Conservation (phyloP, 257 asterid species). For the Fraxinus cuspidata region DNA sequence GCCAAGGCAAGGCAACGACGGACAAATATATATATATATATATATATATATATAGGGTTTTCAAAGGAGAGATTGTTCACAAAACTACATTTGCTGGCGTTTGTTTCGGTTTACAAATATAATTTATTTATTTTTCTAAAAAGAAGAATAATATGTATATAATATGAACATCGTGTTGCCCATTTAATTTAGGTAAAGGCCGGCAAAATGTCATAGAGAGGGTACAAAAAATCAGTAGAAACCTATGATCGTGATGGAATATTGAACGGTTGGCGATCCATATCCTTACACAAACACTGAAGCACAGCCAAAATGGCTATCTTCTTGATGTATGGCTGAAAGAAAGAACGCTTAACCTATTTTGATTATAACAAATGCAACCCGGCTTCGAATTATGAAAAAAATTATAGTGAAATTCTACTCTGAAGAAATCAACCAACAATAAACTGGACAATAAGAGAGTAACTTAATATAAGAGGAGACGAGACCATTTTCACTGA, state of each 20-base stretch:
- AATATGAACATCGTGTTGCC: background rate
- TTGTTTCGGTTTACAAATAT: background rate
- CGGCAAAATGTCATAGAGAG: too few species aligned
- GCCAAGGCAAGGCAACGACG: background rate
- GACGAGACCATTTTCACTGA: conserved; percentile 23
- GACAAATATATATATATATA: background rate
- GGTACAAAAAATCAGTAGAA: too few species aligned
- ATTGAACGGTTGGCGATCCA: too few species aligned
- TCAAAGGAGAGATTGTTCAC: background rate
- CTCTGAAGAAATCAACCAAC: conserved; percentile 46
- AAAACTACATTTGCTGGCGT: background rate
- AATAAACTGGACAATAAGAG: conserved; percentile 37
- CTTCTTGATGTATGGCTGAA: conserved; percentile 26
- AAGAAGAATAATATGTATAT: background rate
- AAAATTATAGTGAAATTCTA: conserved; percentile 47
- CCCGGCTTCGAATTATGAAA: conserved; percentile 35
- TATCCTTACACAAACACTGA: too few species aligned
- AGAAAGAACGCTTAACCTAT: conserved; percentile 22
- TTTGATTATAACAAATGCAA: conserved; percentile 37
- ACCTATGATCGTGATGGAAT: too few species aligned
- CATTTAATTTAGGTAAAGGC: too few species aligned
- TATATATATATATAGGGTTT: background rate
- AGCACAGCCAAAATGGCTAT: conserved; percentile 12
- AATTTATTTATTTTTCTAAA: too few species aligned
- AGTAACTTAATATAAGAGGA: conserved; percentile 18